Evolutionary conservation across 495 filamentous ascomycete genomes (phyloP).

Genomic region (Daldinia loculata): DNA sequence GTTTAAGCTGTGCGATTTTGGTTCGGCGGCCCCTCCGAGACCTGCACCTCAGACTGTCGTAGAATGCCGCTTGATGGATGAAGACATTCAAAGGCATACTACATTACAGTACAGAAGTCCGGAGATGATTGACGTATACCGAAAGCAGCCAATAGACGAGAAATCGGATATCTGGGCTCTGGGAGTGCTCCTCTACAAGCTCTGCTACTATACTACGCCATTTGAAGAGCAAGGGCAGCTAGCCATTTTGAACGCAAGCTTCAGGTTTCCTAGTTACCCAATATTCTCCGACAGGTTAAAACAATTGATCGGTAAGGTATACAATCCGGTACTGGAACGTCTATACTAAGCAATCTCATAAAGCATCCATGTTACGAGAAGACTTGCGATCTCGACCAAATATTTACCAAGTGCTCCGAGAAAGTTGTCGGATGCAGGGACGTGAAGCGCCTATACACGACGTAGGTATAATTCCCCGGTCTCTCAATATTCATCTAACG

Average conservation of each 20-base stretch:
- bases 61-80: conserved; percentile 91
- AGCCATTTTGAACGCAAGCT: conserved; percentile 96
- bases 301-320: conserved; percentile 81
- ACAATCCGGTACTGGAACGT: neutral
- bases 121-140: conserved; percentile 98
- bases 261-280: conserved; percentile 89
- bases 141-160: conserved; percentile 96
- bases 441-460: conserved; percentile 91
- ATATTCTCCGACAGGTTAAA: conserved; percentile 89
- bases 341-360: conserved; percentile 48
- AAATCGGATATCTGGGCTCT: conserved; percentile 99
- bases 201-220: conserved; percentile 99
- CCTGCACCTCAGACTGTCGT: conserved; percentile 83
- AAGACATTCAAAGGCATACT: conserved; percentile 96
- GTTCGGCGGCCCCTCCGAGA: conserved; percentile 83
- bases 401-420: conserved; percentile 89
- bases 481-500: conserved; percentile 24
- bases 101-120: conserved; percentile 97
- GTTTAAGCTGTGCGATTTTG: conserved; percentile 99
- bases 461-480: conserved; percentile 60
- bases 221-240: conserved; percentile 98
- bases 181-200: conserved; percentile 94
- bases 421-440: conserved; percentile 88
- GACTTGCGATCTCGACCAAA: conserved; percentile 83
- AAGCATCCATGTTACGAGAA: conserved; percentile 91